These are phyloP conservation scores for Sugiyamaella smithiae DNA, from an alignment of 805 yeast species.

Conservation along the genomic window DNA sequence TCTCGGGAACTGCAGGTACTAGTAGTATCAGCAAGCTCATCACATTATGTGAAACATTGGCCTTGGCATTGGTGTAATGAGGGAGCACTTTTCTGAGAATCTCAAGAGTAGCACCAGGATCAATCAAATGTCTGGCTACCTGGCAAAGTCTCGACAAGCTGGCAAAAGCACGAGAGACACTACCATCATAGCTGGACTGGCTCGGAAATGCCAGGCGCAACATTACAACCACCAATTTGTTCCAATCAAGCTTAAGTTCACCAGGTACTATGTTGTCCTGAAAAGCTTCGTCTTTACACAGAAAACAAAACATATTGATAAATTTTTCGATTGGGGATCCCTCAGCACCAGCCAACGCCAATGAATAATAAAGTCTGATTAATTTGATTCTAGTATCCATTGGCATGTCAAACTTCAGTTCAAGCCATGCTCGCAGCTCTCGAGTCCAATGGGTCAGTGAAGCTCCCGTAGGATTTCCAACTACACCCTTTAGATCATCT, in stretches of 20 bases:
- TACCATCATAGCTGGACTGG: slow-evolving; percentile 22
- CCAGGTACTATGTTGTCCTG: slow-evolving; percentile 32
- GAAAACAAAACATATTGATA: slow-evolving; percentile 54
- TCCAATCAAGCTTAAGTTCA: slow-evolving; percentile 53
- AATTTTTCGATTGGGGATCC: slow-evolving; percentile 57
- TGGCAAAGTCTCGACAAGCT: slow-evolving; percentile 25
- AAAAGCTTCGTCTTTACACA: slow-evolving; percentile 50
- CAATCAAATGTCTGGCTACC: slow-evolving; percentile 27
- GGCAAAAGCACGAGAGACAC: slow-evolving; percentile 18
- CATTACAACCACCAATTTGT: slow-evolving; percentile 41
- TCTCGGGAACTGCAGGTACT: slow-evolving; percentile 22
- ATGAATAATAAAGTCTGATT: slow-evolving; percentile 65
- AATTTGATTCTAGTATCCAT: slow-evolving; percentile 56
- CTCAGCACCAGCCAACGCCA: slow-evolving; percentile 73
- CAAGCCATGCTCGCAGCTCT: slow-evolving; percentile 74
- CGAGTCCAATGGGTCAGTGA: slow-evolving; percentile 82
- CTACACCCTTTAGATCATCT: slow-evolving; percentile 67
- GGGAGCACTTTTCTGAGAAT: slow-evolving; percentile 31
- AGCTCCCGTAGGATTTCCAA: slow-evolving; percentile 58
- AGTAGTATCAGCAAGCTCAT: slow-evolving; percentile 22
- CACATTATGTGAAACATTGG: slow-evolving; percentile 25
- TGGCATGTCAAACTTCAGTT: slow-evolving; percentile 80
- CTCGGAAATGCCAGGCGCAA: slow-evolving; percentile 25
- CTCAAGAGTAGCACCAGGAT: slow-evolving; percentile 18
- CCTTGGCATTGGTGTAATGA: slow-evolving; percentile 17